Percentiles rank a stretch among this genome's conserved stretches.
Evolutionary conservation across 1,284 basidiomycete species (phyloP).

Genomic region (Sporisorium iseilematis-ciliati): DNA sequence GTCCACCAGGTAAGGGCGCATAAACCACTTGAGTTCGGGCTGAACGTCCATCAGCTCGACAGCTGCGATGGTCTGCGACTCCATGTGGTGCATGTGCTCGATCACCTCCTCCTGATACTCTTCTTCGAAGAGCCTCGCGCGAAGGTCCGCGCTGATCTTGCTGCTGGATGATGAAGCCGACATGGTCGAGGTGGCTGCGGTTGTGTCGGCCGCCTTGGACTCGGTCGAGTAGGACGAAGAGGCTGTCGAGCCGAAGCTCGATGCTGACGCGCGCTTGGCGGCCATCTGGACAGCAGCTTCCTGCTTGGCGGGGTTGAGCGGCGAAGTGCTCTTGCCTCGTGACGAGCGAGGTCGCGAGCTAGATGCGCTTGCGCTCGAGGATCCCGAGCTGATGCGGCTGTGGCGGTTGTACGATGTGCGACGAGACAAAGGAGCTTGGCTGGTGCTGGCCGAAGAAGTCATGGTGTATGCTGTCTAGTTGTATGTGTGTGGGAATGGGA

Average conservation of each 20-base stretch:
- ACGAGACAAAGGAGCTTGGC: slow-evolving; percentile 29
- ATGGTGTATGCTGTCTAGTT: slow-evolving; percentile 24
- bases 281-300: slow-evolving; percentile 48
- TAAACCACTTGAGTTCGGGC: slow-evolving; percentile 85
- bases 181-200: slow-evolving; percentile 42
- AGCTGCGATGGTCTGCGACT: slow-evolving; percentile 87
- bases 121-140: slow-evolving; percentile 76
- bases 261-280: slow-evolving; percentile 44
- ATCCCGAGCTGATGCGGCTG: slow-evolving; percentile 33
- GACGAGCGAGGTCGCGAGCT: slow-evolving; percentile 44
- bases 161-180: slow-evolving; percentile 22
- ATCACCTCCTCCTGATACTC: slow-evolving; percentile 95
- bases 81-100: slow-evolving; percentile 95
- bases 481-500: neutral
- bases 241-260: slow-evolving; percentile 29
- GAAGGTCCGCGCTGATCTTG: slow-evolving; percentile 35
- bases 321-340: slow-evolving; percentile 41
- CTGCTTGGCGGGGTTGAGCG: slow-evolving; percentile 40
- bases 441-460: slow-evolving; percentile 37
- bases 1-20: slow-evolving; percentile 99
- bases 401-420: slow-evolving; percentile 39
- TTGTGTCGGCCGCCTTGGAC: slow-evolving; percentile 40
- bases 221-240: slow-evolving; percentile 36
- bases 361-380: slow-evolving; percentile 33
- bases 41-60: slow-evolving; percentile 97